Evolutionary conservation across 768 basidiomycete species (phyloP), one percentile per base, ranked within the genome.

Genomic region (Lentinula guzmanii): DNA sequence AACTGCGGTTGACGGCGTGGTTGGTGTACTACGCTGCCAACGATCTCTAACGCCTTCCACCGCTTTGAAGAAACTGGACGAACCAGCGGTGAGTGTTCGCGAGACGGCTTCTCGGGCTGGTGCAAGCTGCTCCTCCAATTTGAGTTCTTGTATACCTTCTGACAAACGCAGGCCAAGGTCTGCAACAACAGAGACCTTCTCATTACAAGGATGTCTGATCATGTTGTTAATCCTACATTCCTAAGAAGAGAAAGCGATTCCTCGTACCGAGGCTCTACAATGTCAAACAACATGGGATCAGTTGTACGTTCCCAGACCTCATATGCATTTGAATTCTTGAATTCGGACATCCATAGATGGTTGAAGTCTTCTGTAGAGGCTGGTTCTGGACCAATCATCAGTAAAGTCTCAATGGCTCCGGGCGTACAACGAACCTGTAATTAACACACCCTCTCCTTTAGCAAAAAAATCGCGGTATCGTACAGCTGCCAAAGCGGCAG

Each of bases 81-180:
- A 91, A 28, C 93, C 88, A 6, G 79, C 82, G 0, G 80, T 82
- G 52, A 95, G 66, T 0, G 93, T 94, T 35, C 87, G 82, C 7
- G 87, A 83, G 46, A 97, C 86, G 2, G 90, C 97, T 71, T 98
- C 95, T 7, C 93, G 84, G 0, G 95, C 90, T 1, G 96, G 94
- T 4, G 88, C 94, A n/a, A 97, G 83, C 67, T 95, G 93, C 72
- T 97, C 90, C 35, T 97, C 92, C 4, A 98, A 74, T 70, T 91
- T 93, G 56, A 99, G 82, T 33, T 98, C 96, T 70, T 97, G 94
- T 16, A 98, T 84, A 2, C 95, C 95, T 75, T 98, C 95, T 61
- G 90, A 86, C 28, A 99, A 82, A 9, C 95, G 88, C 4, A 98
- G 79, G 8, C 95, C 91, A 39, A 99, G 87, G 67, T 99, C 97